Conservation (phyloP, 805 yeast genomes). For the Torulaspora maleeae region DNA sequence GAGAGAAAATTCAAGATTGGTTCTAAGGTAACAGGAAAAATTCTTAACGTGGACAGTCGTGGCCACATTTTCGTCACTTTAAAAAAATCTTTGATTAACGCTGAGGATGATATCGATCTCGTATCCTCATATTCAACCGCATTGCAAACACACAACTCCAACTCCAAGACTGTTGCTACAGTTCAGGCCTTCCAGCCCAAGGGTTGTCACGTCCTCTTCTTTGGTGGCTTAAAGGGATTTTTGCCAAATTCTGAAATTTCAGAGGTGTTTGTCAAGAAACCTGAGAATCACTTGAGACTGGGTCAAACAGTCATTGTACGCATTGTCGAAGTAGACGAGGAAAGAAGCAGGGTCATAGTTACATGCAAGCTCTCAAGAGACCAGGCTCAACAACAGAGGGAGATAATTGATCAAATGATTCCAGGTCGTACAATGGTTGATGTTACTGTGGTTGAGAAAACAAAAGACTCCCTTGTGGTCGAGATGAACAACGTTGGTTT, state of each 20-base stretch:
- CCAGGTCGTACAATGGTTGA: slow-evolving; percentile 60
- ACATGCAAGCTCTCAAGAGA: slow-evolving; percentile 67
- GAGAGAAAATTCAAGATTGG: slow-evolving; percentile 90
- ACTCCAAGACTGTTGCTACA: slow-evolving; percentile 60
- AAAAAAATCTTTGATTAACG: slow-evolving; percentile 75
- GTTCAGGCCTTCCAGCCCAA: slow-evolving; percentile 63
- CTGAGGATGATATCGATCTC: slow-evolving; percentile 33
- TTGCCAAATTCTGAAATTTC: slow-evolving; percentile 86
- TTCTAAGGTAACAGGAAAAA: slow-evolving; percentile 69
- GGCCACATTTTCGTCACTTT: slow-evolving; percentile 60
- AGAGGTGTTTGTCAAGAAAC: slow-evolving; percentile 75
- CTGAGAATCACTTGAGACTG: slow-evolving; percentile 69
- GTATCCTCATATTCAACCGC: slow-evolving; percentile 48
- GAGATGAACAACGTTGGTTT: slow-evolving; percentile 49
- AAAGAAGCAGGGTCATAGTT: slow-evolving; percentile 54
- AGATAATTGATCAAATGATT: slow-evolving; percentile 43
- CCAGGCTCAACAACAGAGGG: slow-evolving; percentile 43
- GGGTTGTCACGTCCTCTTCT: slow-evolving; percentile 83
- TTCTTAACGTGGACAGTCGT: slow-evolving; percentile 46
- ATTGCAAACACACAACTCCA: slow-evolving; percentile 37
- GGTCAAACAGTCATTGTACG: slow-evolving; percentile 83
- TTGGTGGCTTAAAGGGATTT: slow-evolving; percentile 71
- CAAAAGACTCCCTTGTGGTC: slow-evolving; percentile 66
- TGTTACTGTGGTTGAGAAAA: slow-evolving; percentile 65
- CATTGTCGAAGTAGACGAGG: slow-evolving; percentile 52